Conservation (phyloP, 2,329 filamentous ascomycete genomes). For the Alternaria sp. region DNA sequence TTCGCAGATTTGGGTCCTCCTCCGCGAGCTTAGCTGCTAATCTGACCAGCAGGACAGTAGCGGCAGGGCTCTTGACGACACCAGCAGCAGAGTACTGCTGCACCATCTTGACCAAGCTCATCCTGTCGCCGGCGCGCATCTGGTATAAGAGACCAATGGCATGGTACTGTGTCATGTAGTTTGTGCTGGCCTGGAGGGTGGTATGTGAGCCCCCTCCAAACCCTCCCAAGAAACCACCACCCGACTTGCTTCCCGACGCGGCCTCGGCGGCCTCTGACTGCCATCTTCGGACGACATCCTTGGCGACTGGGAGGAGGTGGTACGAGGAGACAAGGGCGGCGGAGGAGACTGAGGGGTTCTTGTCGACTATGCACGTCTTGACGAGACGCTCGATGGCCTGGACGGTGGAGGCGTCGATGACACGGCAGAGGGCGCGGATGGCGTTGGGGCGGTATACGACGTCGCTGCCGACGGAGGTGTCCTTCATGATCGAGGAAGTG, state of each 20-base stretch:
- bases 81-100: conserved; percentile 94
- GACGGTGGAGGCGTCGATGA: conserved; percentile 93
- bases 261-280: conserved; percentile 98
- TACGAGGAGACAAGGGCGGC: conserved; percentile 96
- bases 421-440: conserved; percentile 91
- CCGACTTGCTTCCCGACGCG: conserved; percentile 86
- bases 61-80: conserved; percentile 92
- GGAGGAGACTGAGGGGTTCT: conserved; percentile 95
- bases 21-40: conserved; percentile 92
- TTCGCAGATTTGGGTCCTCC: conserved; percentile 85
- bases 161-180: conserved; percentile 98
- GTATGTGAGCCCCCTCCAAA: conserved; percentile 82
- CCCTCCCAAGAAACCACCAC: conserved; percentile 86
- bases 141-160: conserved; percentile 97
- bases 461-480: conserved; percentile 93
- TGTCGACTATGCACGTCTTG: conserved; percentile 99
- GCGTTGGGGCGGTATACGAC: conserved; percentile 85
- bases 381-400: conserved; percentile 98
- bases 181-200: conserved; percentile 75
- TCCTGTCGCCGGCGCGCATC: conserved; percentile 96
- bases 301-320: conserved; percentile 93
- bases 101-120: conserved; percentile 99
- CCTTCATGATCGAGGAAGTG: conserved; percentile 99
- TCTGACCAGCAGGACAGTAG: conserved; percentile 88
- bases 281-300: conserved; percentile 95